phyloP scores from a whole-genome alignment of 345 rosid species.

The Moricandia arvensis region DNA sequence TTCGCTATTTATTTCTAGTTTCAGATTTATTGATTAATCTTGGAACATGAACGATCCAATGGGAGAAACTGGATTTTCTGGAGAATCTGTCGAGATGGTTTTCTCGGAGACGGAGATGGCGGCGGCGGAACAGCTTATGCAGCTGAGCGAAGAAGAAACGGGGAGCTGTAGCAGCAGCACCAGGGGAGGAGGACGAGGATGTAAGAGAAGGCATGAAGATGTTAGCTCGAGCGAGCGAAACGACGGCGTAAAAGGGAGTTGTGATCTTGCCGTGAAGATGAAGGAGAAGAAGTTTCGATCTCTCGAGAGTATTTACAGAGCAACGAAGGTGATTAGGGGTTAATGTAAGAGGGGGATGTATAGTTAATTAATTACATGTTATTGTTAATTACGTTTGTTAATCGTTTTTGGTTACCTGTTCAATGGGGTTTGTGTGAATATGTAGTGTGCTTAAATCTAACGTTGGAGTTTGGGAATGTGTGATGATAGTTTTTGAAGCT shows the following conservation, averaged over 20 bases:
- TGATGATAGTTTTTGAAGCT: slow-evolving; percentile 12
- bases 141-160: slow-evolving; percentile 39
- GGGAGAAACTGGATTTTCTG: slow-evolving; percentile 26
- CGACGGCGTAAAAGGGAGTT: slow-evolving; percentile 24
- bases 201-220: slow-evolving; percentile 28
- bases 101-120: slow-evolving; percentile 38
- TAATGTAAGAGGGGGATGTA: not conserved
- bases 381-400: slow-evolving; percentile 18
- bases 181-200: not conserved
- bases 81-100: slow-evolving; percentile 8
- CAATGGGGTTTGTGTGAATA: not conserved
- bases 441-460: slow-evolving; percentile 6
- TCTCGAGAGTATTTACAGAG: slow-evolving; percentile 34
- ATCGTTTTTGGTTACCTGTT: not conserved
- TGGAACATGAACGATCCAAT: slow-evolving; percentile 27
- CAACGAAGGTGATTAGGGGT: slow-evolving; percentile 28
- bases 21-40: not conserved
- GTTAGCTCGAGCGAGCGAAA: slow-evolving; percentile 20
- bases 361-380: not conserved
- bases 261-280: slow-evolving; percentile 15
- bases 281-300: slow-evolving; percentile 39
- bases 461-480: slow-evolving; percentile 16
- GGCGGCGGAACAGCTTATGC: slow-evolving; percentile 42
- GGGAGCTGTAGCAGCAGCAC: slow-evolving; percentile 37
- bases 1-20: slow-evolving; percentile 2